Conservation (phyloP, 2,329 filamentous ascomycete genomes). For the Colletotrichum tropicale region DNA sequence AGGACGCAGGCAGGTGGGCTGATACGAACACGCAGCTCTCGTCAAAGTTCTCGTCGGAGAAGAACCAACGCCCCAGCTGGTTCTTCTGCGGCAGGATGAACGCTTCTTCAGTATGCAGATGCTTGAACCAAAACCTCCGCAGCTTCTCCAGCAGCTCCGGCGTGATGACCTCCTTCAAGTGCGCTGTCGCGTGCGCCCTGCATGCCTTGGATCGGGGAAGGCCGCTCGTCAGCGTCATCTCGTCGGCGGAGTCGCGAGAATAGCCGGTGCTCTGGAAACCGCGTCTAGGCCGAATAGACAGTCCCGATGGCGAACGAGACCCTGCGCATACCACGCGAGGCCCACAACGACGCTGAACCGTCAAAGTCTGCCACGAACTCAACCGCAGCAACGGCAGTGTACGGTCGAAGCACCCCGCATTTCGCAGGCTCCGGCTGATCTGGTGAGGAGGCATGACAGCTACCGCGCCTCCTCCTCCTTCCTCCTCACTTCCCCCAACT, state of each 20-base stretch:
- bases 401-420: slow-evolving; percentile 10
- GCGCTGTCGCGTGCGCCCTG: slow-evolving; percentile 8
- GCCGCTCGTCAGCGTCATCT: not conserved
- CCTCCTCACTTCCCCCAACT: not conserved
- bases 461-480: not conserved
- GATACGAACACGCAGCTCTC: slow-evolving; percentile 32
- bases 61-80: slow-evolving; percentile 37
- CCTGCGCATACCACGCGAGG: not conserved
- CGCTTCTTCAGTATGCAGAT: slow-evolving; percentile 29
- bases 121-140: slow-evolving; percentile 43
- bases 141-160: slow-evolving; percentile 32
- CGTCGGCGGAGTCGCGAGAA: not conserved
- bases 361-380: not conserved
- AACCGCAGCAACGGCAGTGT: not conserved
- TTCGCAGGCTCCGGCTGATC: slow-evolving; percentile 1
- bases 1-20: not conserved
- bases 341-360: not conserved
- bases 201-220: slow-evolving; percentile 13
- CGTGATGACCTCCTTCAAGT: slow-evolving; percentile 26
- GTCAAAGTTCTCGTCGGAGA: slow-evolving; percentile 36
- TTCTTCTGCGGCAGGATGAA: slow-evolving; percentile 28
- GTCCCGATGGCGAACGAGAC: not conserved
- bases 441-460: slow-evolving; percentile 4
- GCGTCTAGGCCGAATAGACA: not conserved
- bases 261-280: not conserved